phyloP scores from a whole-genome alignment of 257 asterid genomes.

The Solanum corneliomulleri region DNA sequence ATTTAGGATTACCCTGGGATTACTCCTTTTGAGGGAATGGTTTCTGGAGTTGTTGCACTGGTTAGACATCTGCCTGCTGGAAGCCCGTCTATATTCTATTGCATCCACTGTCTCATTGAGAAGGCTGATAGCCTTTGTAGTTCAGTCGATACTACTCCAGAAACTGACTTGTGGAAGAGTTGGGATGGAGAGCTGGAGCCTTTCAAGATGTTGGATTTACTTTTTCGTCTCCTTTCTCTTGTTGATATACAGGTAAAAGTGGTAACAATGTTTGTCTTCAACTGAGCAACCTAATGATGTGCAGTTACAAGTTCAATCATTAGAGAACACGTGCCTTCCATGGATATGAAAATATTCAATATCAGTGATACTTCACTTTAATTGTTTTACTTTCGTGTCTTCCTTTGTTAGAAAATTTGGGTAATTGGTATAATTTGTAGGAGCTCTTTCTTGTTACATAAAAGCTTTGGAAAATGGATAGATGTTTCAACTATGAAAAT shows the following conservation, averaged over 20 bases:
- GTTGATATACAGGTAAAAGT: constrained; percentile 75
- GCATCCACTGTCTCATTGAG: constrained; percentile 53
- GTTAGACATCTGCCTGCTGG: constrained; percentile 97
- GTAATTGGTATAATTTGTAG: not conserved
- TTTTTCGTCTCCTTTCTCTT: constrained; percentile 54
- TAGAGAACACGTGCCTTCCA: not conserved
- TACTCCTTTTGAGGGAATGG: constrained; percentile 87
- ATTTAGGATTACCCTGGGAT: constrained; percentile 65
- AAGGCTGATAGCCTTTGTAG: constrained; percentile 50
- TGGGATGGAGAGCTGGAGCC: constrained; percentile 68
- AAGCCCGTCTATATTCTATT: constrained; percentile 65
- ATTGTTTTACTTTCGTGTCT: not conserved
- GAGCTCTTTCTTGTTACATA: not conserved
- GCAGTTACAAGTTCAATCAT: not conserved
- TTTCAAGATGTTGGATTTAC: constrained; percentile 62
- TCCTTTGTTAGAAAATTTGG: not conserved
- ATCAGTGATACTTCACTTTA: not conserved
- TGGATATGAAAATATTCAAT: not conserved
- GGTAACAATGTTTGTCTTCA: not conserved
- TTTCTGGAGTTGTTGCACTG: constrained; percentile 84
- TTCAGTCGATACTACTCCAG: constrained; percentile 12
- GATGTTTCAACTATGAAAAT: not conserved
- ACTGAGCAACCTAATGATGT: not conserved
- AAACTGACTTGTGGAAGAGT: constrained; percentile 38
- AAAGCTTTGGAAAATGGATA: not conserved